Percentiles rank a stretch among this genome's conserved stretches.
phyloP scores from a whole-genome alignment of 2,329 filamentous ascomycete genomes.

The Fusarium globosum region DNA sequence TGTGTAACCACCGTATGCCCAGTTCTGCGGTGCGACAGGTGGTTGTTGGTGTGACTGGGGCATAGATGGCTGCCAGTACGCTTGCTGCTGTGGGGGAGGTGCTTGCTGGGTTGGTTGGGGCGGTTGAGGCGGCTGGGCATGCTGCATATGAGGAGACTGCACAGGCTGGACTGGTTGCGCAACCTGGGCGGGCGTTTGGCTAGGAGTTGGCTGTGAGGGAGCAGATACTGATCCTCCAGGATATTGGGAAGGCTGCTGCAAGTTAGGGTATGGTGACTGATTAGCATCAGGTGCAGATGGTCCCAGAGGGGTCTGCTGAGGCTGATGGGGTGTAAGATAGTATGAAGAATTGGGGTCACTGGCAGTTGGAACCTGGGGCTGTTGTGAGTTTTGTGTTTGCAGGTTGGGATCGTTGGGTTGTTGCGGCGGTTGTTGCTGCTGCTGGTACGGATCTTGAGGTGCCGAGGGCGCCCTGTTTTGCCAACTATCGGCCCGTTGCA shows the following conservation, averaged over 20 bases:
- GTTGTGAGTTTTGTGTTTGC: slow-evolving; percentile 47
- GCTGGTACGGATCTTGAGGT: slow-evolving; percentile 49
- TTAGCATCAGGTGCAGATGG: slow-evolving; percentile 56
- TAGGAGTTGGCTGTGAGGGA: slow-evolving; percentile 48
- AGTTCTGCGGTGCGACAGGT: slow-evolving; percentile 53
- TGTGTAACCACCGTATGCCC: slow-evolving; percentile 62
- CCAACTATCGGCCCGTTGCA: slow-evolving; percentile 65
- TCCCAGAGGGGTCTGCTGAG: slow-evolving; percentile 50
- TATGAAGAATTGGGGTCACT: slow-evolving; percentile 67
- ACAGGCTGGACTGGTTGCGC: slow-evolving; percentile 35
- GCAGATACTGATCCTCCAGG: slow-evolving; percentile 56
- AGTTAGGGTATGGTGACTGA: slow-evolving; percentile 64
- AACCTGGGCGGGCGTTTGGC: slow-evolving; percentile 41
- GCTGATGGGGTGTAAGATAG: slow-evolving; percentile 64
- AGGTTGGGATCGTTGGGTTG: slow-evolving; percentile 42
- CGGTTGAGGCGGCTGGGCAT: slow-evolving; percentile 51
- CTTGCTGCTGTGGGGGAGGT: slow-evolving; percentile 49
- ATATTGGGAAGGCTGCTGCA: slow-evolving; percentile 60
- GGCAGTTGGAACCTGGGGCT: slow-evolving; percentile 43
- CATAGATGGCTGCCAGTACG: slow-evolving; percentile 52
- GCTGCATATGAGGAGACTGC: slow-evolving; percentile 27
- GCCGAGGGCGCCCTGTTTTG: slow-evolving; percentile 55
- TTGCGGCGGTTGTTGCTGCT: slow-evolving; percentile 33
- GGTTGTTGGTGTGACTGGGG: slow-evolving; percentile 47
- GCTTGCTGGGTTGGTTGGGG: slow-evolving; percentile 43